These are phyloP conservation scores for Mixia osmundae DNA, from an alignment of 1,284 basidiomycete species.

Conservation along the genomic window DNA sequence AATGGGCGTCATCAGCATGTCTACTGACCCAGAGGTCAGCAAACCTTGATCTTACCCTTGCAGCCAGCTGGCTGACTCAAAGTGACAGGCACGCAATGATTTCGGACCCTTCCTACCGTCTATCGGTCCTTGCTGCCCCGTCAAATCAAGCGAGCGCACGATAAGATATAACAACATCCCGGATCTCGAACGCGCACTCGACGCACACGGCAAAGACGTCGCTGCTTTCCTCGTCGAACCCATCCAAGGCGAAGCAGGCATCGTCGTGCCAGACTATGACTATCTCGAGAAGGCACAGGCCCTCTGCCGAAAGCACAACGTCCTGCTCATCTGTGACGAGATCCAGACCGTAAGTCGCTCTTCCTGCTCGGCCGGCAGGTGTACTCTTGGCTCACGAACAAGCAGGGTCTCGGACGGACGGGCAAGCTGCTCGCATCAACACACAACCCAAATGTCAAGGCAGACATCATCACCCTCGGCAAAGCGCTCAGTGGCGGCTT, in stretches of 20 bases:
- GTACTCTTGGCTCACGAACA: no score
- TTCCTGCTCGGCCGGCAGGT: no score
- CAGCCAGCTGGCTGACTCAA: no score
- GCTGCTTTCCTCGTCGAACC: constrained; percentile 92
- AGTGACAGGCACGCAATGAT: no score
- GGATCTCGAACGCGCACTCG: constrained; percentile 60
- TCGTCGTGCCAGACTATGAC: constrained; percentile 73
- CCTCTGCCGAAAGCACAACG: constrained; percentile 81
- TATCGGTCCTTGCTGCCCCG: constrained; percentile 45
- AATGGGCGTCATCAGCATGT: constrained; percentile 39
- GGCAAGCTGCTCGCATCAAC: constrained; percentile 43
- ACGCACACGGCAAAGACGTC: constrained; percentile 55
- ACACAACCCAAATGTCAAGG: constrained; percentile 56
- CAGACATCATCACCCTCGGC: constrained; percentile 80
- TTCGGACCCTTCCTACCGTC: constrained; percentile 78
- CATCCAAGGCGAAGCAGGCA: constrained; percentile 87
- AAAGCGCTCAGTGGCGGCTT: constrained; percentile 93
- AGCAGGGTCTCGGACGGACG: constrained; percentile 57
- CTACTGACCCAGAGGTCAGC: constrained; percentile 80
- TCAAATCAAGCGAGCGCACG: constrained; percentile 29
- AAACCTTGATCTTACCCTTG: no score
- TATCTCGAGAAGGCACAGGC: constrained; percentile 56
- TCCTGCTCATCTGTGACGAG: constrained; percentile 88
- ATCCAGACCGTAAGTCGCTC: no score
- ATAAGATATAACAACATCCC: constrained; percentile 63